Base-by-base conservation (phyloP, 2,329 filamentous ascomycete species). In the Alternaria viburni region DNA sequence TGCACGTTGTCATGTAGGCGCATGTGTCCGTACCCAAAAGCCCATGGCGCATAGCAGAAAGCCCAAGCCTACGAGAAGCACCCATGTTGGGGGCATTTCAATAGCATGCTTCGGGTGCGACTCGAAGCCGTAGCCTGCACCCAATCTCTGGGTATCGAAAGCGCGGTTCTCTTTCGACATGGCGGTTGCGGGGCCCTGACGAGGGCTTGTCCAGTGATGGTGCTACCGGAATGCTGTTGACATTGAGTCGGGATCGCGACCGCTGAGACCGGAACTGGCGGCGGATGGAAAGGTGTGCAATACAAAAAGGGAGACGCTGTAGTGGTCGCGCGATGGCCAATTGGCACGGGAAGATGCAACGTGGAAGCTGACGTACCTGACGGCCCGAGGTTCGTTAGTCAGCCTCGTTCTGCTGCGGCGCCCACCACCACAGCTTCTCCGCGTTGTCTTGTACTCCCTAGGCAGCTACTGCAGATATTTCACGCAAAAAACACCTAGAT, bases 81-180 rank as follows among this genome's bases (percentile, higher is more conserved):
- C 72, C 75, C 75, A 79, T 10, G 73, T 76, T 6, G 75, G 75
- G 17, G 76, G 76, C 71, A 78, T 69, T 47, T 77, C 69, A 10
- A 76, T 56, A 9, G 25, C 41, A 51, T 68, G 59, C 44, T 57
- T 69, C 4, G 69, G 72, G 47, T 67, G 64, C 57, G 68, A 74
- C 63, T 74, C 67, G 54, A 75, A 77, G 41, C 70, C 73, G 70
- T 76, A 76, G 12, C 70, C 70, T 36, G 61, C 32, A 3, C 70
- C 71, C 23, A 69, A 66, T 44, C 59, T 62, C 17, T 65, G 57
- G 2, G 70, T 74, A 54, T 73, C 72, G 57, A 74, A 74, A n/a
- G 72, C 72, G 69, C 69, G 69, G 50, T 74, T 72, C 60, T 64
- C 61, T 57, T 64, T 65, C 19, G 68, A 61, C 66, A 72, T 74